Conservation (phyloP, 23 red algal genomes). For the Gracilariopsis chorda region DNA sequence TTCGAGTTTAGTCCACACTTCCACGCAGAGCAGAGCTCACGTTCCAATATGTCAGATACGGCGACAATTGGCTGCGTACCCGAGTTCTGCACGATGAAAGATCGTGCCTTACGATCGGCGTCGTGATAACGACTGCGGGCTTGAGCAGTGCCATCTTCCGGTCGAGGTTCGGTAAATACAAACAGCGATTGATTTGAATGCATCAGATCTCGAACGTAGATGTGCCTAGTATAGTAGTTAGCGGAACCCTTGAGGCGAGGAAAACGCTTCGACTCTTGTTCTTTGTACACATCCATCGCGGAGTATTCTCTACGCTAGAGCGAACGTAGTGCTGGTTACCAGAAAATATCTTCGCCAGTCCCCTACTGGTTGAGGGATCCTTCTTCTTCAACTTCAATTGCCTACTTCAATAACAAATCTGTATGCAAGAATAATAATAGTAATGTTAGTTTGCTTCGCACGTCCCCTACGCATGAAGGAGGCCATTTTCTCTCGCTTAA, state of each 20-base stretch:
- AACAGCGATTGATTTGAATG: not conserved
- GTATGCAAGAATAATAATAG: too few species aligned
- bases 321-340: not conserved
- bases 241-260: not conserved
- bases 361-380: not conserved
- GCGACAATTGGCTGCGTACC: not conserved
- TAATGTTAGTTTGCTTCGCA: too few species aligned
- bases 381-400: not conserved
- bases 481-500: not conserved
- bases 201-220: not conserved
- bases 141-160: not conserved
- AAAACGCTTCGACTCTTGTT: too few species aligned
- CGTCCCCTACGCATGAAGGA: too few species aligned
- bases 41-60: not conserved
- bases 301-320: not conserved
- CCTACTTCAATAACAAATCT: not conserved
- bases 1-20: too few species aligned
- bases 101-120: not conserved
- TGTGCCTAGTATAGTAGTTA: not conserved
- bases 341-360: not conserved
- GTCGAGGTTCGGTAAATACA: not conserved
- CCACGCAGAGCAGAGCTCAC: not conserved
- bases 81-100: not conserved
- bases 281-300: too few species aligned
- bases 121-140: not conserved